Conservation (phyloP, 108 stramenopile genomes). For the Cyclotella baltica region DNA sequence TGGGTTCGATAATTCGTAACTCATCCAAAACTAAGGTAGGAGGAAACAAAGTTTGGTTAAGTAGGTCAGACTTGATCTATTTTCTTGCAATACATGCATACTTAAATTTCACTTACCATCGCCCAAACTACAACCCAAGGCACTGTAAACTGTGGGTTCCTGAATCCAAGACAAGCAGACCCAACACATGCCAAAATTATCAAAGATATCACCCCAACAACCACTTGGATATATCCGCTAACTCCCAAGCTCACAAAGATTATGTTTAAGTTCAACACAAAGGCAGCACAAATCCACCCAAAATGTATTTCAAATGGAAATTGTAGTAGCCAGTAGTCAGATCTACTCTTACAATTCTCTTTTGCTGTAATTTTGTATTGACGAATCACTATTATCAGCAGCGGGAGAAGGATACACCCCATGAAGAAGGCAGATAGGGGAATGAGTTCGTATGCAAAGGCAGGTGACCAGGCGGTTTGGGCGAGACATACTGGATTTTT, state of each 20-base stretch:
- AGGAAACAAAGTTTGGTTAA: not conserved
- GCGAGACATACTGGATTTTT: constrained; percentile 47
- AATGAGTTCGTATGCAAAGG: constrained; percentile 72
- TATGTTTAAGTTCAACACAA: constrained; percentile 34
- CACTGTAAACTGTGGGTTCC: constrained; percentile 54
- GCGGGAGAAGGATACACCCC: constrained; percentile 57
- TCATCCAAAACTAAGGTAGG: constrained; percentile 39
- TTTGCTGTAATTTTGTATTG: constrained; percentile 12
- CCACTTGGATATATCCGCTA: constrained; percentile 42
- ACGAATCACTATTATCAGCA: constrained; percentile 21
- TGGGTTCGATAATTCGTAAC: constrained; percentile 56
- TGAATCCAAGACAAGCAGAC: constrained; percentile 32
- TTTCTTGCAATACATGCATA: not conserved
- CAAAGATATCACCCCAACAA: constrained; percentile 54
- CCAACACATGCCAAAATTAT: constrained; percentile 47
- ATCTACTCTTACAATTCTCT: not conserved
- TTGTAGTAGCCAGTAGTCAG: constrained; percentile 64
- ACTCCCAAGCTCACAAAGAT: constrained; percentile 29
- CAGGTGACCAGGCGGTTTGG: constrained; percentile 74
- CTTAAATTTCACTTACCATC: constrained; percentile 27
- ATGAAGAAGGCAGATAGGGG: constrained; percentile 49
- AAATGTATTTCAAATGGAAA: constrained; percentile 49
- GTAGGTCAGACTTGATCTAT: not conserved
- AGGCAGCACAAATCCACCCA: constrained; percentile 41
- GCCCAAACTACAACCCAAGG: constrained; percentile 74